Evolutionary conservation across 352 stramenopile genomes (phyloP).

Genomic region (Phytophthora colocasiae): DNA sequence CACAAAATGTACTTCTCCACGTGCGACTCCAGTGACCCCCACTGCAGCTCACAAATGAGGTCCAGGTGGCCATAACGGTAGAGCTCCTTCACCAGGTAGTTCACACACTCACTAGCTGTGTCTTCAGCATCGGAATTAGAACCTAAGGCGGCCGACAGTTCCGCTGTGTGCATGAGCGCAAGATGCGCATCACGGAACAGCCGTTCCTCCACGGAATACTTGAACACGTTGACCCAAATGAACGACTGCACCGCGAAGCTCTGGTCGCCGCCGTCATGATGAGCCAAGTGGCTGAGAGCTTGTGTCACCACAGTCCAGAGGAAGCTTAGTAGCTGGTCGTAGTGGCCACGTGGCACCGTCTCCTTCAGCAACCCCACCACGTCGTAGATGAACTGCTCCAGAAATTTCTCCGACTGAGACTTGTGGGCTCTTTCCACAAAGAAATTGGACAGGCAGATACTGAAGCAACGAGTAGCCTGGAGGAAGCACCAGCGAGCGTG

Average conservation of each 20-base stretch:
- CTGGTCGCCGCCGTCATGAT: conserved; percentile 36
- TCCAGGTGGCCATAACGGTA: conserved; percentile 71
- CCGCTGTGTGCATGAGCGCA: conserved; percentile 74
- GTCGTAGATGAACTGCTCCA: conserved; percentile 74
- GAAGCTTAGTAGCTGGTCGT: conserved; percentile 64
- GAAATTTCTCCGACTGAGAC: conserved; percentile 28
- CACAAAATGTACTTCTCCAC: conserved; percentile 80
- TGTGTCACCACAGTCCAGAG: conserved; percentile 74
- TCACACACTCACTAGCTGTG: conserved; percentile 72
- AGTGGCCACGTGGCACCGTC: conserved; percentile 64
- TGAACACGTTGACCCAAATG: conserved; percentile 87
- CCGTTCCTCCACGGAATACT: conserved; percentile 73
- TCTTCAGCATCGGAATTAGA: conserved; percentile 24
- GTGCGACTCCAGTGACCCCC: conserved; percentile 59
- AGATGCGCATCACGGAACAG: conserved; percentile 72
- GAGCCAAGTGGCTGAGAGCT: conserved; percentile 43
- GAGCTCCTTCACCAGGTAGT: conserved; percentile 78
- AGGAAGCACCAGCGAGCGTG: conserved; percentile 72
- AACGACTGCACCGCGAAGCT: conserved; percentile 69
- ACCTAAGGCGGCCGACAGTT: conserved; percentile 40
- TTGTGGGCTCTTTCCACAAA: conserved; percentile 39
- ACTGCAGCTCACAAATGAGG: conserved; percentile 78
- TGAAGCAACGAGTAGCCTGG: conserved; percentile 77
- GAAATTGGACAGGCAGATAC: conserved; percentile 71
- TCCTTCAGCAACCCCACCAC: conserved; percentile 72